Evolutionary conservation across 176 grass and related monocot species (phyloP).

Genomic region (Pontederia paniculata): DNA sequence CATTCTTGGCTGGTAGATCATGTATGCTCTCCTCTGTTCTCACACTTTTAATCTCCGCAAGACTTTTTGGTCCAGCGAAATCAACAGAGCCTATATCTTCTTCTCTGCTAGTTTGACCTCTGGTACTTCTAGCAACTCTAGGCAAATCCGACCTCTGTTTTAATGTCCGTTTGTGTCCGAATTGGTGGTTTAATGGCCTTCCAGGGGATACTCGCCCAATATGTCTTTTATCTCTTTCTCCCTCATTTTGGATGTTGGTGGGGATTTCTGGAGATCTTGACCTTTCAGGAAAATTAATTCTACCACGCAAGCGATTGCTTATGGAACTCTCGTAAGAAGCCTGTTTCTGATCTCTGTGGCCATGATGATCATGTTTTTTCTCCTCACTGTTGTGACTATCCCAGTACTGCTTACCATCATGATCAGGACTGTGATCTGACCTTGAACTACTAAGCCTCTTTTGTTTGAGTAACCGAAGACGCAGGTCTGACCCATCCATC

Average conservation of each 20-base stretch:
- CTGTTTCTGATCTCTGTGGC: conserved; percentile 31
- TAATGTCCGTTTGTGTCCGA: conserved; percentile 27
- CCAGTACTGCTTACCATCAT: conserved; percentile 14
- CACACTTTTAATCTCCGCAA: conserved; percentile 33
- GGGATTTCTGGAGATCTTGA: conserved; percentile 29
- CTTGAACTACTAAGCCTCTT: conserved; percentile 47
- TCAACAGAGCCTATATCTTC: conserved; percentile 24
- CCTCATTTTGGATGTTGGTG: conserved; percentile 32
- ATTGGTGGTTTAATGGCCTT: conserved; percentile 23
- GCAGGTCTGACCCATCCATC: conserved; percentile 69
- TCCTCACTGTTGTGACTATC: conserved; percentile 19
- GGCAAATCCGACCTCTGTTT: conserved; percentile 31
- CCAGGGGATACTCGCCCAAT: conserved; percentile 42
- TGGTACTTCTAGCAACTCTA: conserved; percentile 24
- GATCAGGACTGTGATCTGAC: conserved; percentile 33
- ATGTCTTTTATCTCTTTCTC: conserved; percentile 41
- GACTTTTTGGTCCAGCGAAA: conserved; percentile 40
- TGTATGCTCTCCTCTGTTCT: conserved; percentile 16
- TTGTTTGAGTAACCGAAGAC: conserved; percentile 56
- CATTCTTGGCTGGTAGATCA: too few relatives aligned
- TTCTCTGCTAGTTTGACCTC: conserved; percentile 25
- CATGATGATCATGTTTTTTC: conserved; percentile 1
- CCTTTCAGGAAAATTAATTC: conserved; percentile 83
- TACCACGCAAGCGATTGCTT: conserved; percentile 54
- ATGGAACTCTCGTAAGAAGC: conserved; percentile 30